Evolutionary conservation across 768 basidiomycete species (phyloP), one percentile per base, ranked within the genome.

Genomic region (Termitomyces sp.): DNA sequence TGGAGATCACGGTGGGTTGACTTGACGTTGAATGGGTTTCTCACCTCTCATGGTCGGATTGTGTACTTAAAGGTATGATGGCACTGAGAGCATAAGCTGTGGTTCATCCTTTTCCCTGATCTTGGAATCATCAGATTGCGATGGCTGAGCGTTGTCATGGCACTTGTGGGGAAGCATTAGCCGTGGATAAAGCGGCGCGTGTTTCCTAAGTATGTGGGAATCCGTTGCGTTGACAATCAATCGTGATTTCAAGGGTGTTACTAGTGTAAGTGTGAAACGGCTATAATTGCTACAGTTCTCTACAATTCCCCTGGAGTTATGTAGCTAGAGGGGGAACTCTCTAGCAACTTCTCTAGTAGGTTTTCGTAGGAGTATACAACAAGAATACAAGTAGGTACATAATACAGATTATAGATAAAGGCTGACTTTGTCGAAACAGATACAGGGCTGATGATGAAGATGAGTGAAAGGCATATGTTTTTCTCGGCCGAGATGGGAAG

Each of bases 31-130:
- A 21, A 17, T 11, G 35, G 23, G 12, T 5, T 30, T 39, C 55
- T 53, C 37, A 60, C 59, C 34, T 50, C 52, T 55, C 55, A 60
- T 60, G 27, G 37, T 57, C 47, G 12, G 39, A 53, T 39, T n/a
- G 32, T 21, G 28, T 23, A 41, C 39, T 45, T 34, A 55, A n/a
- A n/a, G n/a, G n/a, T 50, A 27, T 35, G 19, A 11, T 39, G 25
- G 52, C 12, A 14, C 30, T 34, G 30, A 30, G 59, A 47, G 47
- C 35, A 60, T 57, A 55, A 41, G 35, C 9, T 23, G n/a, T 41
- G 34, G 30, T 37, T 19, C 30, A 23, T 41, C 5, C 21, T 50
- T 49, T 23, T n/a, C 39, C n/a, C 34, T 54, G 17, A 54, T 58
- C 40, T 57, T 35, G 58, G n/a, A n/a, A n/a, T n/a, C n/a, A n/a